phyloP scores from a whole-genome alignment of 2,329 filamentous ascomycete genomes.

The Aspergillus ochraceus region DNA sequence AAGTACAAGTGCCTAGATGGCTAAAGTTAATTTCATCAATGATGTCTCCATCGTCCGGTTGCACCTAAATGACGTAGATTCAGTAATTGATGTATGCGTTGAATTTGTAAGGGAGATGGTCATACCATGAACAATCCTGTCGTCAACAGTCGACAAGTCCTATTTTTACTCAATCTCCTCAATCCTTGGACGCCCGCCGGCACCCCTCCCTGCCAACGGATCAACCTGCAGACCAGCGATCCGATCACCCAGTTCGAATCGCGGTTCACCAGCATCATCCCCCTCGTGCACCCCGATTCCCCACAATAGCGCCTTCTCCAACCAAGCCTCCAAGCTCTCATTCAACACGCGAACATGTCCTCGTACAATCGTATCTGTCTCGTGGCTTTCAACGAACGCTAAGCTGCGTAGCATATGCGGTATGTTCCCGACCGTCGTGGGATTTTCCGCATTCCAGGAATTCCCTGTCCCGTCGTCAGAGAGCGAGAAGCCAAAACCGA shows the following conservation, averaged over 20 bases:
- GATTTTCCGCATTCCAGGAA: background rate
- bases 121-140: background rate
- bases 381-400: slow-evolving; percentile 37
- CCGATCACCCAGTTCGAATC: slow-evolving; percentile 36
- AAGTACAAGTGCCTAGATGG: background rate
- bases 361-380: slow-evolving; percentile 40
- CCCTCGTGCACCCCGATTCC: slow-evolving; percentile 31
- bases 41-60: background rate
- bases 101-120: too few relatives aligned
- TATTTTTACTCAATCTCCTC: slow-evolving; percentile 45
- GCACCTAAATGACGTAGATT: too few relatives aligned
- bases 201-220: slow-evolving; percentile 28
- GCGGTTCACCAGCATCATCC: slow-evolving; percentile 19
- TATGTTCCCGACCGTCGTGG: slow-evolving; percentile 38
- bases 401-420: slow-evolving; percentile 39
- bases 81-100: background rate
- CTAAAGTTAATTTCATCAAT: background rate
- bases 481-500: slow-evolving; percentile 44
- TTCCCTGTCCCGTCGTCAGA: slow-evolving; percentile 17
- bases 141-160: background rate
- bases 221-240: slow-evolving; percentile 41
- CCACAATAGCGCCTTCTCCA: slow-evolving; percentile 44
- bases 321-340: slow-evolving; percentile 45
- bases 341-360: slow-evolving; percentile 41
- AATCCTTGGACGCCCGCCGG: slow-evolving; percentile 33